Evolutionary conservation across 768 basidiomycete species (phyloP), one percentile per base, ranked within the genome.

Genomic region (Podaxis pistillaris): DNA sequence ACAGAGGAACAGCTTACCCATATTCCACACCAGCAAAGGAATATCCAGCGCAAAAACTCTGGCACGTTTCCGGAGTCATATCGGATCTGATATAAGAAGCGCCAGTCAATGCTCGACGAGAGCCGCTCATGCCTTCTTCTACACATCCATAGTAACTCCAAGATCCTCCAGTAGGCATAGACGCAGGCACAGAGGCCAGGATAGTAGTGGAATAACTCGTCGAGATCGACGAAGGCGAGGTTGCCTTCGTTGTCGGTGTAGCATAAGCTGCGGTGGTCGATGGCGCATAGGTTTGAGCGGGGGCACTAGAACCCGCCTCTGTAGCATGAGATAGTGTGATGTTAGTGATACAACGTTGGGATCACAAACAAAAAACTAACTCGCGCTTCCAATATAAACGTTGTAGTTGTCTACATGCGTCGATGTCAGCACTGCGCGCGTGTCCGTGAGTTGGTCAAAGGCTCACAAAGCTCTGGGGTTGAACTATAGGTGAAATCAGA

Each of bases 351-450:
- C 11, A 51, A 28, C 19, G 44, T 3, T 33, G 9, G 33, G 17
- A 46, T 46, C 44, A 46, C 17, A 19, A 46, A 12, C 22, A 19
- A 41, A 56, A 50, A 24, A 72, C 76, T 62, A 60, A 79, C 79
- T 71, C 4, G 79, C 80, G 58, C 76, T 76, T n/a, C 83, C 83
- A 41, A 83, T 83, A 70, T 79, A 87, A 0, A 80, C 85, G 68
- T 88, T 90, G 71, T 81, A 89, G 67, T 89, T 89, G 71, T 88
- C 87, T 77, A 26, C 52, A 53, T 33, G 17, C 26, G 6, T 66
- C 17, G 44, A 22, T 19, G 56, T 36, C 49, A 30, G 41, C 69
- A 73, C 60, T 64, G 26, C 26, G 4, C 36, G 28, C 53, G 24
- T 51, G 11, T 40, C 33, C 15, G n/a, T 33, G 4, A 41, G 24